Base-by-base conservation (phyloP, 352 stramenopile genomes). In the Aphanomyces cochlioides region DNA sequence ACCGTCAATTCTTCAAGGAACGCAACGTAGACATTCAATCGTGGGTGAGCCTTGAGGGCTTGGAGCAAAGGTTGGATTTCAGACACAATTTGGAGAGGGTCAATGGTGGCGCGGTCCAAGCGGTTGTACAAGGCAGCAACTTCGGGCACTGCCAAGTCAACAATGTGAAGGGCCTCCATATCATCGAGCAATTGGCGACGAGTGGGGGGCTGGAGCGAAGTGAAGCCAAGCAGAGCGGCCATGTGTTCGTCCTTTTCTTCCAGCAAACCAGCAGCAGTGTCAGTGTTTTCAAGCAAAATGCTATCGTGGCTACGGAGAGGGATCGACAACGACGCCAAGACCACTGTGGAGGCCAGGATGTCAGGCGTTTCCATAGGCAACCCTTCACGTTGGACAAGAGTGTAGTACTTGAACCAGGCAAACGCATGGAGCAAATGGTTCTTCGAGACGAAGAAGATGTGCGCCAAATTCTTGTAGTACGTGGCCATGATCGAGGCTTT, bases 371-470 rank as follows among this genome's bases (percentile, higher is more conserved):
- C 88, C 5, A 80, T 66, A 3, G 74, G 82, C 61, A 98, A 84
- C 19, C 96, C 96, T 63, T 87, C 93, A 56, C 98, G 91, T 61
- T 89, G 92, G 67, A 77, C 86, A 2, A 98, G 79, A 15, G 79
- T 86, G 75, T 96, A 98, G 79, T 95, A 98, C 82, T 98, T 98
- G 83, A 96, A 98, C 72, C 93, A 96, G 17, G 96, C 95, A 79
- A 98, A 98, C 45, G 96, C 96, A 77, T 99, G 96, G 80, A 98
- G 98, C 28, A 99, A 83, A 75, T 97, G 88, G 74, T 99, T 98
- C 73, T 98, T 96, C 38, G 90, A 97, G 39, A 98, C 95, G 77
- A 96, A 94, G 73, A 99, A 99, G 67, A 99, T 96, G 73, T 95
- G 89, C 8, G 93, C 98, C 28, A 99, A 84, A 74, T 98, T 98